Base-by-base conservation (phyloP, 108 stramenopile genomes). In the Discostella stelligeroides region DNA sequence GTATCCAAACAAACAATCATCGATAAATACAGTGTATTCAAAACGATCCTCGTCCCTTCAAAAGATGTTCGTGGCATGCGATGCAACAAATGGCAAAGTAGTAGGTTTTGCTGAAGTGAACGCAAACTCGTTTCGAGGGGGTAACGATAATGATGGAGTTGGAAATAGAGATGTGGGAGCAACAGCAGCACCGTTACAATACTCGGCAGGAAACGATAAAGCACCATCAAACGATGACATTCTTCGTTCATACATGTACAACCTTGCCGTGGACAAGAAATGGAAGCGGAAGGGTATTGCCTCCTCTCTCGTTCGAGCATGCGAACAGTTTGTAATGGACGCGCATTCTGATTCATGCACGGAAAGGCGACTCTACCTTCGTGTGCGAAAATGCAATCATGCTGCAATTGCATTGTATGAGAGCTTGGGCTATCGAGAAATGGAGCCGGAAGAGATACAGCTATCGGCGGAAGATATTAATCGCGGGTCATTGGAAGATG, bases 211-310 rank as follows among this genome's bases (percentile, higher is more conserved):
- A 6, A 34, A 34, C 34, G 34, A 34, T 34, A 34, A 6, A 34
- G 3, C 34, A 34, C 6, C 34, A 34, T 34, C 34, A 6, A 34
- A 34, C 6, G 49, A 78, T 28, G 59, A 63, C 7, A 29, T 66
- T 18, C 66, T 49, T 29, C 79, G 89, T 20, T 81, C 87, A 18
- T 90, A 90, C 69, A 88, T 90, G 89, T 90, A 86, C 73, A 90
- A 90, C 73, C 67, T 90, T 27, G 89, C 89, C 15, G 86, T 88
- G 24, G 84, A 86, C 53, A 66, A 65, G 24, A 51, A 48, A 40
- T 86, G 76, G 69, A 79, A 80, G 64, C 70, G 86, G 18, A 71
- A 70, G 39, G 89, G 89, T 21, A 79, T 90, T 28, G 89, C 89
- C 7, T 75, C 73, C 42, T 74, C 76, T 9, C 73, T 90, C n/a